Evolutionary conservation across 208 protist genomes (phyloP).

Genomic region (Leishmania gerbilli): DNA sequence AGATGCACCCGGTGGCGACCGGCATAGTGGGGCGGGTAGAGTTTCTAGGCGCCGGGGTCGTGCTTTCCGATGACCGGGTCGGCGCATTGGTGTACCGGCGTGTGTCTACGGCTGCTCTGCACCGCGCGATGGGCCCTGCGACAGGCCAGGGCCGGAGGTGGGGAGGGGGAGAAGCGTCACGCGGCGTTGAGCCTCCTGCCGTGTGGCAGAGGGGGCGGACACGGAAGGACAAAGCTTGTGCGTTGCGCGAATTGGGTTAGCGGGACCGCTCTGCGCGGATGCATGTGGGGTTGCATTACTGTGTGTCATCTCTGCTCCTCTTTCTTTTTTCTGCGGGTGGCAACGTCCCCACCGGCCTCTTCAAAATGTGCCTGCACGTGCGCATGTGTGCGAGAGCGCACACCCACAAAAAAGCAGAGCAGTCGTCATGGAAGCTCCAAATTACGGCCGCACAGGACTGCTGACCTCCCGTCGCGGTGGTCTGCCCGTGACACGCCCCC

Average conservation of each 20-base stretch:
- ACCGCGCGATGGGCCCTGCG: background rate
- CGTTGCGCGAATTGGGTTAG: background rate
- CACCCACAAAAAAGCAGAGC: background rate
- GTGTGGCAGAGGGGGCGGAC: background rate
- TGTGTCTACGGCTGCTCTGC: background rate
- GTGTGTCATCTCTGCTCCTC: background rate
- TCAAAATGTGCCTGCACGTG: background rate
- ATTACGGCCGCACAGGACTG: constrained; percentile 80
- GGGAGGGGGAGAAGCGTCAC: too few relatives aligned
- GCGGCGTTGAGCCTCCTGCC: background rate
- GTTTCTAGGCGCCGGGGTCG: too few relatives aligned
- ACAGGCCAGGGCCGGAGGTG: background rate
- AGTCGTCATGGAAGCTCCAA: constrained; percentile 51
- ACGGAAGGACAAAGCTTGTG: background rate
- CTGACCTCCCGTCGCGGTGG: constrained; percentile 43
- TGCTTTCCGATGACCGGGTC: background rate
- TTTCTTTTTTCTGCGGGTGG: background rate
- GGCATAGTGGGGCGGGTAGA: background rate
- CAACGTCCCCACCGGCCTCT: background rate
- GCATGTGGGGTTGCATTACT: background rate
- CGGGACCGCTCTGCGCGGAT: background rate
- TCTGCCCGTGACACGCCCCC: constrained; percentile 39
- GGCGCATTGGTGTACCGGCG: background rate
- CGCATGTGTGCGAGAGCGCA: background rate
- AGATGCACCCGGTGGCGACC: background rate